Base-by-base conservation (phyloP, 148 eudicot genomes). In the Arctostaphylos glauca region DNA sequence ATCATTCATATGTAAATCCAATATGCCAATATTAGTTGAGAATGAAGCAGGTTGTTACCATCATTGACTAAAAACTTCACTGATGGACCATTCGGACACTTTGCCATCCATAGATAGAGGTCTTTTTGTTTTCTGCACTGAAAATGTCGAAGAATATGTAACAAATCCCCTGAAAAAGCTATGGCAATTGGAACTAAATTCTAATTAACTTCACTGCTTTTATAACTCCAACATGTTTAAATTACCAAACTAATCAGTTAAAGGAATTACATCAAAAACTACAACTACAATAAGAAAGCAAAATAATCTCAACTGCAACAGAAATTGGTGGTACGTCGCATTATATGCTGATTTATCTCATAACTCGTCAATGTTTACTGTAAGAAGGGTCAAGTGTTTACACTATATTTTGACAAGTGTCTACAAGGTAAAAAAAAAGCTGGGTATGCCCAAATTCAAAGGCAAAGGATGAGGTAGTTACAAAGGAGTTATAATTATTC, bases 81-180 rank as follows among this genome's bases (percentile, higher is more conserved):
- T 3, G 99, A 96, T 60, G 99, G 99, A 53, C 99, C 99, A 84
- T 87, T 94, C 10, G 99, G 99, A 87, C 95, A 94, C 89, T 93
- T 96, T 80, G 94, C 92, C 97, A 96, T 93, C 99, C 99, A 96
- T 59, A 96, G 78, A 80, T 94, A 96, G 59, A 96, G 98, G 81
- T 96, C 99, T 82, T 91, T 96, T 55, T 94, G 97, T 84, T 96
- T 96, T 84, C 98, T 90, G 82, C 99, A 96, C 99, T 96, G 96
- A 31, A 41, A 43, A 84, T 58, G 46, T 43, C 73, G 10, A 56
- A 75, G 47, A 23, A 53, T 13, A 66, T 80, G 71, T 38, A 79
- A 82, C 31, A 14, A 5, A 66, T 43, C 71, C 43, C 0, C 3
- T 4, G 7, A 66, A 25, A 19, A 25, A 66, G 16, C 1, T 66